A percentile compares a stretch with the other conserved stretches of the same genome.
These are phyloP conservation scores for Excoecaria agallocha DNA, from an alignment of 345 rosid genomes.

Conservation along the genomic window DNA sequence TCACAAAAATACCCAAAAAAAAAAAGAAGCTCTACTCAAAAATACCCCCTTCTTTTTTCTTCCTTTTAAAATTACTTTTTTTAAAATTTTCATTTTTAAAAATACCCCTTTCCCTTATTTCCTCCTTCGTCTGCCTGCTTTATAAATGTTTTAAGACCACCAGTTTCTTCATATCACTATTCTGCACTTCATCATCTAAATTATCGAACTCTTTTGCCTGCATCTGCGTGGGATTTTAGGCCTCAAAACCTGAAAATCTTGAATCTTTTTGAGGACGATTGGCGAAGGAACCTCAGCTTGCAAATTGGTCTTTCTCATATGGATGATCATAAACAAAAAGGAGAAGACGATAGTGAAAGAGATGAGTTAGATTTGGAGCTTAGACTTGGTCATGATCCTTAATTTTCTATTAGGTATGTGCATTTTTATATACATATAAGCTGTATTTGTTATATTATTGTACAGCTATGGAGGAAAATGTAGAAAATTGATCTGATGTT, in stretches of 20 bases:
- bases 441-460: constrained; percentile 12
- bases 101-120: too few species aligned
- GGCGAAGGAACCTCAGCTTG: constrained; percentile 16
- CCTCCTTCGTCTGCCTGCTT: too few species aligned
- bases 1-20: too few species aligned
- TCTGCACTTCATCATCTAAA: background rate
- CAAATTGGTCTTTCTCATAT: constrained; percentile 34
- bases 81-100: too few species aligned
- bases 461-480: constrained; percentile 13
- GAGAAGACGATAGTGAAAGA: constrained; percentile 19
- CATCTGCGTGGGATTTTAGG: constrained; percentile 16
- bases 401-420: constrained; percentile 3
- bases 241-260: constrained; percentile 25
- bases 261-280: constrained; percentile 27
- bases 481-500: constrained; percentile 1
- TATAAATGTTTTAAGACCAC: too few species aligned
- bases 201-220: constrained; percentile 17
- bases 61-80: too few species aligned
- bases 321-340: background rate
- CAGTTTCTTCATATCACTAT: too few species aligned
- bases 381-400: constrained; percentile 29
- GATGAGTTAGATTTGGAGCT: constrained; percentile 29
- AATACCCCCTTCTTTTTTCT: too few species aligned
- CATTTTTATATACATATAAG: background rate
- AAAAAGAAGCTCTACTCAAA: too few species aligned